Evolutionary conservation across 2,329 filamentous ascomycete genomes (phyloP), one percentile per base, ranked within the genome.

Genomic region (Myrmaecium sp.): DNA sequence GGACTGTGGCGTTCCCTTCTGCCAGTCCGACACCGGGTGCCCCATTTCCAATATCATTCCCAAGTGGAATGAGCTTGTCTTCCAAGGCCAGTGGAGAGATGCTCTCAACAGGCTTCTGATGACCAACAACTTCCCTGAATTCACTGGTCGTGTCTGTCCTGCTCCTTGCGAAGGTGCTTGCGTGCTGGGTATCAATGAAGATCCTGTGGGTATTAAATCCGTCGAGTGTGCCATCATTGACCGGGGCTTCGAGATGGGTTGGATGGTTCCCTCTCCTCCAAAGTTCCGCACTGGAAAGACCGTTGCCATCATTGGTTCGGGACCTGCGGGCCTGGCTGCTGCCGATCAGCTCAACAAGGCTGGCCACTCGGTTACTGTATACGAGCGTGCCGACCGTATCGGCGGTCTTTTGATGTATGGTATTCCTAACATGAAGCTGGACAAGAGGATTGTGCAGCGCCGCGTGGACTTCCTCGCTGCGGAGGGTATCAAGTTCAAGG

Each of bases 341-440:
- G 84, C 86, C 35, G 86, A 95, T 48, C 86, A 94, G 56, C 71
- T 95, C 39, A 95, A 95, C 69, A 78, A 77, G 43, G 81, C 79
- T 41, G 86, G 86, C 15, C 86, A 95, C 58, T 59, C 50, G 4
- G 82, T 94, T 29, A 93, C 82, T 8, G 71, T 95, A 11, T 94
- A 89, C 46, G 86, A 95, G 65, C 81, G 86, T 37, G 72, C 83
- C 33, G 86, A 95, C 49, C 81, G 86, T 37, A 62, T 77, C 31
- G 86, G 86, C 57, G 86, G 86, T 53, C 65, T 95, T 29, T 69
- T 95, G 44, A 94, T 94, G 86, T 94, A 95, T 49, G 86, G 86
- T 40, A 95, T 95, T 40, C 86, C 86, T 39, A 95, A 95, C 64
- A 95, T 95, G 86, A 95, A 95, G 64, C 77, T 95, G 21, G 86